Conservation (phyloP, 1,284 basidiomycete species). For the Anthracocystis setariae region DNA sequence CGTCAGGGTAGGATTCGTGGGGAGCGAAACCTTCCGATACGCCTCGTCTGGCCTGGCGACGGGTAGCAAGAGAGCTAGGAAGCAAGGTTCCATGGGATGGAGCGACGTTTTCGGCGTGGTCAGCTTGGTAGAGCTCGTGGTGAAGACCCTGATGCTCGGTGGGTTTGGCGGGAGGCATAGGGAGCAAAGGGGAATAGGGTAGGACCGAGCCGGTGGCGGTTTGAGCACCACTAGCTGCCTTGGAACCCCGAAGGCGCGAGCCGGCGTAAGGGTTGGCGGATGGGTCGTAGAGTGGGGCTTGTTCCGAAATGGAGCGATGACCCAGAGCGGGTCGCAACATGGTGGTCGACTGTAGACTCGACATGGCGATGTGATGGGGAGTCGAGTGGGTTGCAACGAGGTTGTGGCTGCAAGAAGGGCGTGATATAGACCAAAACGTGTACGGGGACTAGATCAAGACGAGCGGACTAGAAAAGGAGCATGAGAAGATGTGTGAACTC, state of each 20-base stretch:
- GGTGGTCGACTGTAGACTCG: conserved; percentile 8
- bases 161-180: conserved; percentile 23
- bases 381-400: not conserved
- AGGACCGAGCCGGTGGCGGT: conserved; percentile 21
- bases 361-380: conserved; percentile 13
- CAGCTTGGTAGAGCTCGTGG: conserved; percentile 5
- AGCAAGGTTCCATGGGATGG: not conserved
- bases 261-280: conserved; percentile 19
- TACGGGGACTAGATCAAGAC: not conserved
- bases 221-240: conserved; percentile 29
- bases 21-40: conserved; percentile 26
- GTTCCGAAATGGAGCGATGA: conserved; percentile 47
- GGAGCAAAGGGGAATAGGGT: conserved; percentile 41
- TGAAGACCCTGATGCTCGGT: conserved; percentile 4
- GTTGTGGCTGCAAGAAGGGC: not conserved
- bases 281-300: conserved; percentile 34
- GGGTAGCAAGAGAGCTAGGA: conserved; percentile 24
- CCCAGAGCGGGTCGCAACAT: conserved; percentile 32
- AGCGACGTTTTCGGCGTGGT: conserved; percentile 22
- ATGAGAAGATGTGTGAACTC: conserved; percentile 4
- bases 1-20: conserved; percentile 7
- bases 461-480: not conserved
- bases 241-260: conserved; percentile 27
- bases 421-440: conserved; percentile 3
- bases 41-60: conserved; percentile 32